A percentile compares a stretch with the other conserved stretches of the same genome.
Conservation (phyloP, 2,329 filamentous ascomycete genomes). For the Neofusicoccum umdonicola region DNA sequence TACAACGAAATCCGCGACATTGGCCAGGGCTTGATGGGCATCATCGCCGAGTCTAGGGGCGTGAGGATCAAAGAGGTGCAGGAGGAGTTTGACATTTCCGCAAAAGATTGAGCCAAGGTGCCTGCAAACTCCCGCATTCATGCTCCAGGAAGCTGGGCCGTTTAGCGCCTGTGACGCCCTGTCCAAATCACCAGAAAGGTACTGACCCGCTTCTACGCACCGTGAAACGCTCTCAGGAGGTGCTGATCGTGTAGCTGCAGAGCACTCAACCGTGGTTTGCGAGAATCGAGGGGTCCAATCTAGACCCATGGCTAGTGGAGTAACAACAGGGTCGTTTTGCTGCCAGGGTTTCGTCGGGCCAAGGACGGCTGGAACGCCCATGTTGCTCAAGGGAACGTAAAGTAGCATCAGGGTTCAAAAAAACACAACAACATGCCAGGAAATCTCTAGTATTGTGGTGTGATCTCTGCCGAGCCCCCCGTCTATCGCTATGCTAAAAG, state of each 20-base stretch:
- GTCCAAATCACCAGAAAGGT: not conserved
- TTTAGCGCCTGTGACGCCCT: not conserved
- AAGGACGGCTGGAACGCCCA: not conserved
- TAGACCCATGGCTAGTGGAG: not conserved
- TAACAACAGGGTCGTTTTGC: not conserved
- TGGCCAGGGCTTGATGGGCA: slow-evolving; percentile 62
- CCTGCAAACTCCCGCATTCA: not conserved
- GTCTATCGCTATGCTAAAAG: slow-evolving; percentile 16
- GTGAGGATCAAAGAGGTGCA: slow-evolving; percentile 52
- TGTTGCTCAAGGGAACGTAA: not conserved
- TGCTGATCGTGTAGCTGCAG: not conserved
- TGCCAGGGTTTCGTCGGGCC: not conserved
- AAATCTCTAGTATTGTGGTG: slow-evolving; percentile 4
- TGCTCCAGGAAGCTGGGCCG: not conserved
- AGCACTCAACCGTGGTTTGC: not conserved
- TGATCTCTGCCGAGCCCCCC: not conserved
- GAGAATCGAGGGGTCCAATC: not conserved
- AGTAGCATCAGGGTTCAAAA: not conserved
- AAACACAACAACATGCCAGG: not conserved
- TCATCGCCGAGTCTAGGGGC: slow-evolving; percentile 65
- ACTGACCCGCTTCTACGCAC: not conserved
- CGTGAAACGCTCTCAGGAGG: not conserved
- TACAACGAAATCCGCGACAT: slow-evolving; percentile 73
- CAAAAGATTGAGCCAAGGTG: slow-evolving; percentile 40
- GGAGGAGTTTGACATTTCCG: slow-evolving; percentile 47